phyloP scores from a whole-genome alignment of 2,329 filamentous ascomycete species.

The Ophiocordyceps robertsii region DNA sequence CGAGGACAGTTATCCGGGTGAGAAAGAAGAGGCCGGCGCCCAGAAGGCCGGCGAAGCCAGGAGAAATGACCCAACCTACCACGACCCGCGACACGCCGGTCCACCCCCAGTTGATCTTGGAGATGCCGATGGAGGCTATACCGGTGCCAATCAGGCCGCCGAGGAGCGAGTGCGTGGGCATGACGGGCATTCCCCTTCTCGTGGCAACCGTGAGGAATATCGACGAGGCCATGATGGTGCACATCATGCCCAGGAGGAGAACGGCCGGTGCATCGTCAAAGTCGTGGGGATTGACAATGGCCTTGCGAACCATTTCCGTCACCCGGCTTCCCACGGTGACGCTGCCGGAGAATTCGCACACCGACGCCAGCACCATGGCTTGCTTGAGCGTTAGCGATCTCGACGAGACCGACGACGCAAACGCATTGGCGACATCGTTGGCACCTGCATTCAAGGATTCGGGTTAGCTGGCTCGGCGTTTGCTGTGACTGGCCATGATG shows the following conservation, averaged over 20 bases:
- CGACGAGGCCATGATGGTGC: slow-evolving; percentile 35
- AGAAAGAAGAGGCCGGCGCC: slow-evolving; percentile 18
- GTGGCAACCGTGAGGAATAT: slow-evolving; percentile 40
- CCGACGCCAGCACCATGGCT: slow-evolving; percentile 27
- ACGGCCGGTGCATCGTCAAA: slow-evolving; percentile 30
- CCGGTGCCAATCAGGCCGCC: slow-evolving; percentile 24
- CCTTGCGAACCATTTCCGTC: slow-evolving; percentile 32
- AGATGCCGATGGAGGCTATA: slow-evolving; percentile 20
- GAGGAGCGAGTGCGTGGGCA: slow-evolving; percentile 39
- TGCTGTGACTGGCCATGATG: background rate
- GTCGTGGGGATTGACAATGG: slow-evolving; percentile 27
- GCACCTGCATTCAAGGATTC: slow-evolving; percentile 18
- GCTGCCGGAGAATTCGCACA: slow-evolving; percentile 30
- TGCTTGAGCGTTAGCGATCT: slow-evolving; percentile 31
- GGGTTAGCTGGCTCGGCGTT: background rate
- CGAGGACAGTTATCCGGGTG: slow-evolving; percentile 20
- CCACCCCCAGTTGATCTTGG: slow-evolving; percentile 22
- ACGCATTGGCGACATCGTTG: slow-evolving; percentile 36
- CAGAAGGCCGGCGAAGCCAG: slow-evolving; percentile 17
- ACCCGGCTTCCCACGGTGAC: slow-evolving; percentile 22
- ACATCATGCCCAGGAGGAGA: slow-evolving; percentile 40
- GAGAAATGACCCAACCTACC: slow-evolving; percentile 23
- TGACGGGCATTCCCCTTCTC: slow-evolving; percentile 35
- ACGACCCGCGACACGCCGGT: slow-evolving; percentile 24
- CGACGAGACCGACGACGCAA: slow-evolving; percentile 31